Base-by-base conservation (phyloP, 345 rosid species). In the Barbarea vulgaris region DNA sequence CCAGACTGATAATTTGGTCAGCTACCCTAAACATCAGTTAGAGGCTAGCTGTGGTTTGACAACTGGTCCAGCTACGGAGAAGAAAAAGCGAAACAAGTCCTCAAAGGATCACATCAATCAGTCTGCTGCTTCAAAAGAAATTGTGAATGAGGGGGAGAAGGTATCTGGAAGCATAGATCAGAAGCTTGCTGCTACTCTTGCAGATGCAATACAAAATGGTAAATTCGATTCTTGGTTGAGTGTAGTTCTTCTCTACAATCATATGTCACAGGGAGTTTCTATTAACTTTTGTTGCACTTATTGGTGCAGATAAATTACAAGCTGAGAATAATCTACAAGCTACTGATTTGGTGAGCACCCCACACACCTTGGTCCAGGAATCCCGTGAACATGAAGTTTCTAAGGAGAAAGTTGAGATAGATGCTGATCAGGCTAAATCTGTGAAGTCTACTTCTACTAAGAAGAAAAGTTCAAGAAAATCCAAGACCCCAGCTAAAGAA, bases 381-480 rank as follows among this genome's bases (percentile, higher is more conserved):
- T 14, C 63, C 14, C 1, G 18, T 60, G 73, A 68, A 42, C 34
- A 62, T 17, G 61, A 31, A 4, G 28, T 41, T 56, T 27, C 66
- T 9, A 42, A 37, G 62, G 59, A 39, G 14, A 64, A 56, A 3
- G 44, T 3, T 59, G 70, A 65, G 8, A 14, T 57, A 30, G 67
- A 60, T 72, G 69, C 71, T 59, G 74, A 60, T 51, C 47, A 48
- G 53, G 28, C 37, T 64, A 77, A 55, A 57, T 56, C 67, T 57
- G 22, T 22, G 70, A 84, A 73, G 71, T 22, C 85, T 63, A n/a
- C n/a, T n/a, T n/a, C n/a, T n/a, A 73, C 81, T 4, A 86, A 83
- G 84, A 84, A 59, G 44, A 90, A 51, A 81, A 84, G 81, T 73
- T 69, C 81, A 28, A 85, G 47, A 53, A 88, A 70, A 47, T 18